phyloP scores from a whole-genome alignment of 305 asterid species.

The Fraxinus xanthoxyloides region DNA sequence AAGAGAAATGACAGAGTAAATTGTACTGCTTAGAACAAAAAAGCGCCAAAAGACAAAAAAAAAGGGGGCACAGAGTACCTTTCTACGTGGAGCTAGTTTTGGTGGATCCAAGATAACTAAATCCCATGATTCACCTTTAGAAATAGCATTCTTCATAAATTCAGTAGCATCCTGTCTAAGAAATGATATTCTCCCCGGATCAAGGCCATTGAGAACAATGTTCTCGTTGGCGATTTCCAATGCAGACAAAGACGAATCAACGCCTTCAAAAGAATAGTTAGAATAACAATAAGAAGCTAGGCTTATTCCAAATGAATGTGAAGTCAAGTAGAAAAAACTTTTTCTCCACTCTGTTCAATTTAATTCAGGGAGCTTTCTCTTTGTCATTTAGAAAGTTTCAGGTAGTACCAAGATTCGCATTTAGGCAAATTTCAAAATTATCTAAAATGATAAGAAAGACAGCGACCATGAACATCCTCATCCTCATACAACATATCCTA shows the following conservation, averaged over 20 bases:
- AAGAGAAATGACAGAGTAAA: background rate
- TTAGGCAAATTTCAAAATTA: background rate
- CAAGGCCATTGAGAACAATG: conserved; percentile 33
- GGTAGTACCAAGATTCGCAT: background rate
- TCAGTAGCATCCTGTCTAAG: conserved; percentile 72
- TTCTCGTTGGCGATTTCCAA: conserved; percentile 76
- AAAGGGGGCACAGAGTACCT: conserved; percentile 39
- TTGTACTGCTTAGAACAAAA: conserved; percentile 3
- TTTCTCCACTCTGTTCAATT: background rate
- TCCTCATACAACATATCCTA: background rate
- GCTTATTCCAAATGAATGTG: background rate
- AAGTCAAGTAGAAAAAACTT: background rate
- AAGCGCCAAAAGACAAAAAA: conserved; percentile 18
- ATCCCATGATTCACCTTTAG: conserved; percentile 80
- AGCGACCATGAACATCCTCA: background rate
- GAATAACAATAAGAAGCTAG: background rate
- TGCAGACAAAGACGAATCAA: conserved; percentile 91
- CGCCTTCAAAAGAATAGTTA: conserved; percentile 42
- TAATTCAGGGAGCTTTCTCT: background rate
- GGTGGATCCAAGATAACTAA: conserved; percentile 95
- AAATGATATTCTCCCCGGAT: conserved; percentile 49
- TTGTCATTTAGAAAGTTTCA: background rate
- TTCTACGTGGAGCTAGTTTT: conserved; percentile 81
- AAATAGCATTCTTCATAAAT: conserved; percentile 76
- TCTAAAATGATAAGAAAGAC: background rate